phyloP scores from a whole-genome alignment of 164 flowering plant genomes.

The Vitis vinifera region ASM3070453v1 NC_081810.1:7646501-7647000 shows the following conservation, averaged over 20 bases:
- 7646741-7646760: constrained; percentile 35
- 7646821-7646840: not conserved
- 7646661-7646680: not conserved
- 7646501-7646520: not conserved
- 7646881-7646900: constrained; percentile 60
- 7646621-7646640: not conserved
- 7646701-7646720: constrained; percentile 52
- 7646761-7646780: constrained; percentile 36
- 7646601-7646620: not conserved
- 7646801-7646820: constrained; percentile 69
- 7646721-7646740: constrained; percentile 51
- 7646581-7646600: not conserved
- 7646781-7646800: constrained; percentile 70
- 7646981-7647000: not conserved
- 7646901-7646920: constrained; percentile 26
- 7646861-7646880: constrained; percentile 1
- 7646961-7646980: not conserved
- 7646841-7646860: not conserved
- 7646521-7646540: not conserved
- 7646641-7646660: not conserved
- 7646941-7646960: constrained; percentile 6
- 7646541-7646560: too few species aligned
- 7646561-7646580: too few species aligned
- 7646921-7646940: constrained; percentile 41
- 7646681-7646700: constrained; percentile 65